Evolutionary conservation across 768 basidiomycete genomes (phyloP), one percentile per base, ranked within the genome.

Genomic region (Amanita inopinata): DNA sequence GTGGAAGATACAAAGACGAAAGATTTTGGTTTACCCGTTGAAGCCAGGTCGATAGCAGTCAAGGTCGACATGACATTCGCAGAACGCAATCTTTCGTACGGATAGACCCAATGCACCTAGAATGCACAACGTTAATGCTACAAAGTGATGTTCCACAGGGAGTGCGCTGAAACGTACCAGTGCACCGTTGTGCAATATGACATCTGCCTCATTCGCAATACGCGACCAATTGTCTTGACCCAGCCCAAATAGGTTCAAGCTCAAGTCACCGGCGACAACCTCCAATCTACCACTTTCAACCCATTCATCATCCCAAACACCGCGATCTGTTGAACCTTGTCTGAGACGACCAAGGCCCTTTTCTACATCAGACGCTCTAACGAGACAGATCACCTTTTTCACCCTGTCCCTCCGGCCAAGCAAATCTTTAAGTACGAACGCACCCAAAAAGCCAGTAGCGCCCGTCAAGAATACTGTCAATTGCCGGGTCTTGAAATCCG

Each of bases 91-190:
- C 81, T 90, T 57, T 93, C 83, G 62, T 99, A 99, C 0, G 92
- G 91, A 60, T 96, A 99, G 2, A 99, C 89, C 96, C 96, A 99
- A 56, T 99, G 96, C 10, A 98, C 90, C 89, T 91, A 54, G n/a
- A n/a, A 23, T 18, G 22, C 24, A 28, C 9, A 4, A 43, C 23
- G 39, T 33, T 24, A 24, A n/a, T n/a, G n/a, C n/a, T n/a, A n/a
- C n/a, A n/a, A n/a, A n/a, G n/a, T n/a, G n/a, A 20, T 23, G 3
- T 15, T 3, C 8, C 19, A n/a, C n/a, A n/a, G 14, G 25, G 30
- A 15, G 27, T 25, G 22, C 24, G n/a, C 28, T 28, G n/a, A 46
- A 19, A 4, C 83, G 46, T 51, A 93, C 94, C 60, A 97, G 61
- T n/a, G 96, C 96, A 25, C 96, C 96, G 50, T 99, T 99, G 58